Conservation (phyloP, 2,329 filamentous ascomycete species). For the Escovopsis weberi region DNA sequence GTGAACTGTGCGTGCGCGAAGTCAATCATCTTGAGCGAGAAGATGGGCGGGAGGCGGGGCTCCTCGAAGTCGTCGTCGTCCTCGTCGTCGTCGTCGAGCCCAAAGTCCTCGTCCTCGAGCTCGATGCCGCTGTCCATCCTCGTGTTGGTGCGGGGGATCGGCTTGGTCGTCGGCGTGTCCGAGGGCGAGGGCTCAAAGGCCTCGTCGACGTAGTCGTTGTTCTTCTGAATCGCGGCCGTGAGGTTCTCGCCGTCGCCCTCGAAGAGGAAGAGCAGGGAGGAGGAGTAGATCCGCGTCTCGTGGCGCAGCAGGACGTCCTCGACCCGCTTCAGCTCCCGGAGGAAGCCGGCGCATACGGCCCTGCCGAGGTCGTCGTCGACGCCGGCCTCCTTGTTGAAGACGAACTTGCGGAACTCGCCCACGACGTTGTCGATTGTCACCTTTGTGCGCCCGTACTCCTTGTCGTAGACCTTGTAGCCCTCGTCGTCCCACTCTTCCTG, state of each 20-base stretch:
- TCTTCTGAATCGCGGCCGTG: constrained; percentile 37
- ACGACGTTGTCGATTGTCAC: constrained; percentile 40
- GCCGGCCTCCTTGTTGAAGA: constrained; percentile 44
- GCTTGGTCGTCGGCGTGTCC: constrained; percentile 1
- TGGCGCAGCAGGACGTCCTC: constrained; percentile 37
- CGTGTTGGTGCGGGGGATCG: constrained; percentile 22
- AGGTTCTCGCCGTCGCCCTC: constrained; percentile 47
- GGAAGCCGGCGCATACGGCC: constrained; percentile 39
- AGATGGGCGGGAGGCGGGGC: constrained; percentile 46
- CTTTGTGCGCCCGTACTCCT: constrained; percentile 41
- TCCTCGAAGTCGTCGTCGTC: constrained; percentile 33
- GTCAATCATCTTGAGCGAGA: constrained; percentile 78
- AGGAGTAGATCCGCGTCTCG: constrained; percentile 50
- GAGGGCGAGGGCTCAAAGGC: constrained; percentile 16
- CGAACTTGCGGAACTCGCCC: constrained; percentile 39
- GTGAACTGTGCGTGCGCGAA: constrained; percentile 88
- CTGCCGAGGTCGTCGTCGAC: constrained; percentile 44
- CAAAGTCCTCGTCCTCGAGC: constrained; percentile 24
- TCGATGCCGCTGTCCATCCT: constrained; percentile 43
- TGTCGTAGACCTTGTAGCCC: constrained; percentile 45
- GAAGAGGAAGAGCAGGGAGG: constrained; percentile 47
- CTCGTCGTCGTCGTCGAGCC: constrained; percentile 24
- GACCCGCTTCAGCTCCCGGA: constrained; percentile 36
- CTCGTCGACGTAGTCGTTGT: constrained; percentile 35
- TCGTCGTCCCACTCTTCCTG: constrained; percentile 36